Evolutionary conservation across 768 basidiomycete species (phyloP).

Genomic region (Tylopilus intermedius): DNA sequence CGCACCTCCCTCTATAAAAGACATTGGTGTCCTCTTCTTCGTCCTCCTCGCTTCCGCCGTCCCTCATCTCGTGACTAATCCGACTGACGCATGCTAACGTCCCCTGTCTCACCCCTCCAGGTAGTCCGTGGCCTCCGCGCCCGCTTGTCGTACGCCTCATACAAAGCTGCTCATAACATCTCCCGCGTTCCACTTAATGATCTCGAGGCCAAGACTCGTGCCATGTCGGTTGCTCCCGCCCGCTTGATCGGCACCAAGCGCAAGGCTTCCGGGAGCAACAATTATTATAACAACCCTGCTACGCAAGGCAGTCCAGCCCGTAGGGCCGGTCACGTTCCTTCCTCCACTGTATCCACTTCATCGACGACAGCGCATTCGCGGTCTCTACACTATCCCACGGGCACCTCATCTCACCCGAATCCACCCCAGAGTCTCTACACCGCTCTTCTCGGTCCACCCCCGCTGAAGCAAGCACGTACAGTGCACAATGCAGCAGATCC

Average conservation of each 20-base stretch:
- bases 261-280: slow-evolving; percentile 39
- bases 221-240: slow-evolving; percentile 41
- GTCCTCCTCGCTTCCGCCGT: neutral
- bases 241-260: slow-evolving; percentile 59
- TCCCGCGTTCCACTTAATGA: slow-evolving; percentile 62
- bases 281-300: slow-evolving; percentile 49
- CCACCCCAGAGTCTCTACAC: slow-evolving; percentile 61
- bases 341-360: slow-evolving; percentile 25
- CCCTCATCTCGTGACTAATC: slow-evolving; percentile 8
- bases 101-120: slow-evolving; percentile 41
- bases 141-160: slow-evolving; percentile 77
- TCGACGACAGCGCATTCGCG: slow-evolving; percentile 34
- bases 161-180: slow-evolving; percentile 75
- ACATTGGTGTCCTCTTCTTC: slow-evolving; percentile 2
- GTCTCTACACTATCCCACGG: slow-evolving; percentile 40
- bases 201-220: slow-evolving; percentile 57
- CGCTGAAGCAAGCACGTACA: slow-evolving; percentile 71
- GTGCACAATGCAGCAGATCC: slow-evolving; percentile 71
- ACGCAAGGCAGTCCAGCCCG: slow-evolving; percentile 40
- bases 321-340: slow-evolving; percentile 45
- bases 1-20: slow-evolving; percentile 1
- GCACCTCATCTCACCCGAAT: slow-evolving; percentile 33
- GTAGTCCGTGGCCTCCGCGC: slow-evolving; percentile 77
- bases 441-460: slow-evolving; percentile 73
- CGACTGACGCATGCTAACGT: slow-evolving; percentile 19